Evolutionary conservation across 441 rosid species (phyloP).

Genomic region (Populus hybrid): DNA sequence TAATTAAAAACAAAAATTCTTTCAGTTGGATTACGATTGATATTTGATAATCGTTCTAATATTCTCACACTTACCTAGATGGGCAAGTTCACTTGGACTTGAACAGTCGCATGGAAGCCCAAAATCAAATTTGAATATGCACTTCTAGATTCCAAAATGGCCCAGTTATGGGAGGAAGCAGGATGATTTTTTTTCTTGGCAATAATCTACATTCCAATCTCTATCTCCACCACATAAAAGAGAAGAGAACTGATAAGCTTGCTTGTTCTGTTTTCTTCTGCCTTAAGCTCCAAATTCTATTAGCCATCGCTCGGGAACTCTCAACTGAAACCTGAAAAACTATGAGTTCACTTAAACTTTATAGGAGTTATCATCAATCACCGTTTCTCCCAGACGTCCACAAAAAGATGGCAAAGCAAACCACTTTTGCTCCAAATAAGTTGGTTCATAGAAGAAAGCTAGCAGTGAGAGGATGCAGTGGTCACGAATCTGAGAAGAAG

Average conservation of each 20-base stretch:
- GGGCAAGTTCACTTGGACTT: background rate
- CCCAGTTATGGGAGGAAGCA: background rate
- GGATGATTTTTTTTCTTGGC: background rate
- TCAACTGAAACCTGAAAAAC: background rate
- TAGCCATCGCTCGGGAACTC: background rate
- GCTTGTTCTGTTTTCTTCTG: background rate
- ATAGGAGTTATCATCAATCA: slow-evolving; percentile 17
- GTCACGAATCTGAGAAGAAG: slow-evolving; percentile 31
- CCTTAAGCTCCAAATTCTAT: background rate
- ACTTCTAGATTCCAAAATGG: background rate
- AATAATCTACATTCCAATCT: background rate
- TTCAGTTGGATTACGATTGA: no score
- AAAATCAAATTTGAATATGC: background rate
- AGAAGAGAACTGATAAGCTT: slow-evolving; percentile 13
- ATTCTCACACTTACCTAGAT: background rate
- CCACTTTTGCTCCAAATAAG: slow-evolving; percentile 13
- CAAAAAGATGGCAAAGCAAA: background rate
- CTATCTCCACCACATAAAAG: slow-evolving; percentile 23
- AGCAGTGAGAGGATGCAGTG: slow-evolving; percentile 22
- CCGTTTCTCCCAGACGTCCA: slow-evolving; percentile 21
- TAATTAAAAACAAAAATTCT: no score
- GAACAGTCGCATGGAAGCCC: background rate
- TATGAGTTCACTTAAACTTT: slow-evolving; percentile 32
- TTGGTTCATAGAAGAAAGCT: slow-evolving; percentile 15
- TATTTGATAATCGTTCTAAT: no score